These are phyloP conservation scores for Leersia perrieri DNA, from an alignment of 176 grass and related monocot species.

Conservation along the genomic window DNA sequence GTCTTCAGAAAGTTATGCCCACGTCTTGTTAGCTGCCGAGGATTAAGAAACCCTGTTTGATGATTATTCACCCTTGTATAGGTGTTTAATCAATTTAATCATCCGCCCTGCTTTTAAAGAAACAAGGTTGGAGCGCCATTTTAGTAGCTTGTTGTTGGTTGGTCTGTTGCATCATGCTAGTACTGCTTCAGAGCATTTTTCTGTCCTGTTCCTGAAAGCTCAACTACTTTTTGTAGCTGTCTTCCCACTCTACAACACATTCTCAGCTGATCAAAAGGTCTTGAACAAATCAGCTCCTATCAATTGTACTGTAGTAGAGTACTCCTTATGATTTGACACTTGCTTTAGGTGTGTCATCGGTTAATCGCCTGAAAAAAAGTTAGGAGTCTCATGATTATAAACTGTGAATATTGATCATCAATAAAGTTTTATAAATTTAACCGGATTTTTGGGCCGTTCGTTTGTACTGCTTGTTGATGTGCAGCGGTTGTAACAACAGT, in stretches of 20 bases:
- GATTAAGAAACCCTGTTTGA: background rate
- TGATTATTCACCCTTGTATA: background rate
- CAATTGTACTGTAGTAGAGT: no score
- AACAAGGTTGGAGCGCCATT: background rate
- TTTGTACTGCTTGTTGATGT: no score
- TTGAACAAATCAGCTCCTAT: no score
- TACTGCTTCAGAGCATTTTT: background rate
- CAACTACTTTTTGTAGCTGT: background rate
- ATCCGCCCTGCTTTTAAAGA: background rate
- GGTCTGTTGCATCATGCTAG: background rate
- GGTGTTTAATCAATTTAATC: background rate
- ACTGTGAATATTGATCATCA: no score
- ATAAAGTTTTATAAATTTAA: no score
- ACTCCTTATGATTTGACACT: no score
- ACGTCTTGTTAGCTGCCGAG: background rate
- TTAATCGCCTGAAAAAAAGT: no score
- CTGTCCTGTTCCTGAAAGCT: background rate
- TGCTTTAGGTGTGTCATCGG: no score
- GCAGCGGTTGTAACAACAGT: no score
- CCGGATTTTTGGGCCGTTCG: no score
- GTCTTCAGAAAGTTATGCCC: background rate
- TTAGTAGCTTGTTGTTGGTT: background rate
- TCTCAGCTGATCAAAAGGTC: background rate
- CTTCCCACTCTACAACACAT: background rate
- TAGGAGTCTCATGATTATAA: no score